phyloP scores from a whole-genome alignment of 2,329 filamentous ascomycete genomes.

The Exserohilum rostratum region DNA sequence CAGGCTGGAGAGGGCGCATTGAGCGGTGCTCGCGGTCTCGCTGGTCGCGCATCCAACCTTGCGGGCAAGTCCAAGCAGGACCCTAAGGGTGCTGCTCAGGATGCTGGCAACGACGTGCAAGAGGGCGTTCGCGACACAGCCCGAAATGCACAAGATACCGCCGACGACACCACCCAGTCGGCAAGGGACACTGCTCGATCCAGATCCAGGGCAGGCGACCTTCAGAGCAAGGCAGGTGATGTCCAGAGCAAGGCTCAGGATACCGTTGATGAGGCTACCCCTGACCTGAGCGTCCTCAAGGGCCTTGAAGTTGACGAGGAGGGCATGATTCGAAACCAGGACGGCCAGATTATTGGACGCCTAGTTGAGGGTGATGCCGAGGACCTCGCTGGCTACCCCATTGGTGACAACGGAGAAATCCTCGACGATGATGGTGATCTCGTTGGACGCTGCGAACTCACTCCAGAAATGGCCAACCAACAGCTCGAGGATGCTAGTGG shows the following conservation, averaged over 20 bases:
- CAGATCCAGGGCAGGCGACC: constrained; percentile 27
- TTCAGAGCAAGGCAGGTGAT: constrained; percentile 39
- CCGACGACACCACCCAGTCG: constrained; percentile 37
- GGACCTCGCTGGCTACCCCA: constrained; percentile 58
- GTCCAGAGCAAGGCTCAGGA: constrained; percentile 36
- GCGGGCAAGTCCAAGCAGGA: constrained; percentile 52
- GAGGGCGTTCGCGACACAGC: constrained; percentile 43
- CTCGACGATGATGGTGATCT: constrained; percentile 62
- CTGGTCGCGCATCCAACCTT: constrained; percentile 55
- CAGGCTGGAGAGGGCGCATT: constrained; percentile 48
- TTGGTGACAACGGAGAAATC: constrained; percentile 62
- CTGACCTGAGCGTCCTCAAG: constrained; percentile 56
- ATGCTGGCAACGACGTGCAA: constrained; percentile 45
- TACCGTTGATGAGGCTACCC: constrained; percentile 45
- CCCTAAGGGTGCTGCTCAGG: constrained; percentile 46
- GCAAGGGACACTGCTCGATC: constrained; percentile 37
- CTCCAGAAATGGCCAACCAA: constrained; percentile 53
- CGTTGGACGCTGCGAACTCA: constrained; percentile 59
- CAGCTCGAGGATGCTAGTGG: constrained; percentile 47
- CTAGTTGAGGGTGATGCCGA: constrained; percentile 60
- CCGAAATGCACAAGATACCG: constrained; percentile 39
- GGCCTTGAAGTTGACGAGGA: constrained; percentile 61
- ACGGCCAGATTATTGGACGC: constrained; percentile 57
- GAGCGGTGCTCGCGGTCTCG: constrained; percentile 54
- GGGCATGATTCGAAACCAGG: constrained; percentile 59